Evolutionary conservation across 495 filamentous ascomycete species (phyloP), one percentile per base, ranked within the genome.

Genomic region (Trichoderma asperelloides): DNA sequence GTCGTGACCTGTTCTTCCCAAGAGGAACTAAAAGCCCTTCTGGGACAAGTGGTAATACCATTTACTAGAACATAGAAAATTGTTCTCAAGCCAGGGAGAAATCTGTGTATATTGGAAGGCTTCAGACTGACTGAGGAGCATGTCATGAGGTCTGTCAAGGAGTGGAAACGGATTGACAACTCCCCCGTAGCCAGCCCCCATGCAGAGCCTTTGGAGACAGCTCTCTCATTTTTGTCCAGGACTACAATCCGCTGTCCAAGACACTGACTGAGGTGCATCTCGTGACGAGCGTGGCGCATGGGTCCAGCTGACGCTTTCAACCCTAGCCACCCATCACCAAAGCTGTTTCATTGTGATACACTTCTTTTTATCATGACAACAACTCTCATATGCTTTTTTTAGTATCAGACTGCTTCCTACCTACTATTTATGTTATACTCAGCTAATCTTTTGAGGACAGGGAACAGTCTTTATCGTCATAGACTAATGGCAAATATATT

Each of bases 151-250:
- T 86, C 88, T 12, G 88, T 96, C 55, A 74, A 73, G 62, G 87
- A 88, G 21, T 98, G 96, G 96, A 95, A 92, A 71, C 88, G 90
- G 62, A 85, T 98, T 25, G 84, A 83, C 72, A 93, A 88, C 73
- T 89, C 88, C 63, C 91, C 87, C 69, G 87, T 98, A 30, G 94
- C 98, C 21, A 89, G 88, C 2, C 84, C 96, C 15, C 89, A 96
- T 72, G 91, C 51, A 82, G 91, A 51, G 89, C 88, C 63, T 98
- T 98, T 78, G 91, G 92, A 68, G 96, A 98, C 72, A 96, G 89
- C 75, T 98, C 96, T 18, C 82, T 98, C 65, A 89, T 98, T 67
- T 91, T 98, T 74, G 92, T 96, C 40, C 96, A 91, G 67, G 91
- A 96, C 75, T 98, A 94, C 73, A 91, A 96, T 73, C 96, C 95